Base-by-base conservation (phyloP, 2,329 filamentous ascomycete genomes). In the Diaporthe eres region DNA sequence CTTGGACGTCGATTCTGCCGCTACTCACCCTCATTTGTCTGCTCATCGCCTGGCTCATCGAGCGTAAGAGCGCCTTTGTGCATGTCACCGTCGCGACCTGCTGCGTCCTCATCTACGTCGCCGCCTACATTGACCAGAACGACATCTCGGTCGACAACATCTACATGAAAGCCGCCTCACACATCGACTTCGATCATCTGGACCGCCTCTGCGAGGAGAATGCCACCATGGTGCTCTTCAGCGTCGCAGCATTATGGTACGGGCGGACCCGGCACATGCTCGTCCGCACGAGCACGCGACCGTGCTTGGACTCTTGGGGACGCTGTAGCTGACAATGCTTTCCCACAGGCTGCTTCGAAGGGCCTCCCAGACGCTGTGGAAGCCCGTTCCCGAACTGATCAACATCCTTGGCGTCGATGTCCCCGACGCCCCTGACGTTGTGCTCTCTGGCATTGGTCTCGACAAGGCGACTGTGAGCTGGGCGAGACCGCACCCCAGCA, bases 401-500 rank as follows among this genome's bases (percentile, higher is more conserved):
- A 93, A 93, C 80, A 94, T 98, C 68, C 92, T 99, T 65, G 96
- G 96, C 76, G 93, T 98, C 82, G 97, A 99, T 82, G 96, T 99
- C 71, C 97, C 97, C 77, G 93, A 95, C 77, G 90, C 95, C 34
- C 97, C 97, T 71, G 92, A 96, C 82, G 94, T 98, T 55, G 98
- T 95, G 71, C 91, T 99, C 47, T 95, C 96, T 74, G 95, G 94
- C 78, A 97, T 99, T 80, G 94, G 94, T 79, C 90, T 94, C 39
- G 94, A 97, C 83, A 94, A 95, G 74, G 94, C 97, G 44, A 94
- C 96, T 42, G 89, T 99, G 58, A 95, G 96, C 83, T 99, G 97
- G 97, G 95, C 95, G 77, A 91, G 93, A 76, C 93, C 94, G 0
- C 90, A 88, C 3, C 84, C 86, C 58, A 91, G 90, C 77, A 89